Base-by-base conservation (phyloP, 257 asterid genomes). In the Capsicum chinense region DNA sequence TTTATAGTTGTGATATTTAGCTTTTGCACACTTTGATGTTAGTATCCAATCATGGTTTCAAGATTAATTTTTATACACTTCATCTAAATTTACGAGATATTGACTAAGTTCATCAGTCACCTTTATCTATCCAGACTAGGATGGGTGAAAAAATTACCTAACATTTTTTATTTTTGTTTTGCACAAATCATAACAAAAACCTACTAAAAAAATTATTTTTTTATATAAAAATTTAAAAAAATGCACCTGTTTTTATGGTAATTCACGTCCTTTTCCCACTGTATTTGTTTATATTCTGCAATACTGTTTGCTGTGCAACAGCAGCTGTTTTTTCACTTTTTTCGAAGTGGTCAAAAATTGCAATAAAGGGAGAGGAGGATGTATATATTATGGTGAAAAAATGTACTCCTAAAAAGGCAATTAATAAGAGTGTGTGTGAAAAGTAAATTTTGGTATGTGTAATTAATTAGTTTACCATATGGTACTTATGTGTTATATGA, bases 291-390 rank as follows among this genome's bases (percentile, higher is more conserved):
- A 79, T 26, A 35, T 12, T 35, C 64, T 62, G 80, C 9, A 21
- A 8, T 57, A 56, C 39, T 54, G 21, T 56, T 35, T 79, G 66
- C 78, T 69, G 82, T 39, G 44, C 44, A 3, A 39, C 44, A 39
- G 44, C 37, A 42, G 71, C 42, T 21, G 33, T 54, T 73, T 70
- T 52, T 64, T 87, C 83, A 83, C 89, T 85, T 66, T 84, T 86
- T 83, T 15, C 86, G 83, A 37, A 64, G 82, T 83, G 85, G 93
- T 90, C 93, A 89, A 88, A 88, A 80, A 79, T 58, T 82, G 87
- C 54, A 84, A 62, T 50, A 70, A 85, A 37, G 85, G 33, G 70
- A 47, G 83, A 69, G 56, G 44, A 2, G 70, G 9, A 48, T 69
- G 48, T 84, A 84, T 67, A 79, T 82, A 80, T 19, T 5, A 81